Conservation (phyloP, 306 rosid species). For the Betula pendula region DNA sequence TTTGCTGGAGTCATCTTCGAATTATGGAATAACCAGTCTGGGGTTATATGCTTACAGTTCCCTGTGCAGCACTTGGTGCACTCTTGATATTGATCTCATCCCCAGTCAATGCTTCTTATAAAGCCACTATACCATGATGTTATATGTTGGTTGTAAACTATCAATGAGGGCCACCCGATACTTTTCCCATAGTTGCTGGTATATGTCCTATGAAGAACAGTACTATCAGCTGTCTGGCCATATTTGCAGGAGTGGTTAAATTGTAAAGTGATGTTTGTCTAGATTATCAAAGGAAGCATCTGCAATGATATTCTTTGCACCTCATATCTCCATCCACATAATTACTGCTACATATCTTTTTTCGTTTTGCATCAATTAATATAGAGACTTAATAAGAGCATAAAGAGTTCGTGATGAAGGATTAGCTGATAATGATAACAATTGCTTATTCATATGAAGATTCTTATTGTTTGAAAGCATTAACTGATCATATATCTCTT, state of each 20-base stretch:
- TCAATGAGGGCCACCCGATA: not conserved
- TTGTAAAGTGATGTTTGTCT: not conserved
- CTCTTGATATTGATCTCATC: not conserved
- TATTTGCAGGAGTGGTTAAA: not conserved
- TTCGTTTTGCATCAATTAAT: not conserved
- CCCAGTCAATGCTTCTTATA: not conserved
- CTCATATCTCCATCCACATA: no score
- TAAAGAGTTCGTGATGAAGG: not conserved
- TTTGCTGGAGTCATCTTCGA: not conserved
- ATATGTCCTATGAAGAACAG: not conserved
- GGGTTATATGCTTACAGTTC: not conserved
- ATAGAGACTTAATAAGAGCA: not conserved
- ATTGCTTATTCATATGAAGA: not conserved
- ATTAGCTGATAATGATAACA: not conserved
- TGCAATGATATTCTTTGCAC: no score
- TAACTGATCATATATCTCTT: not conserved
- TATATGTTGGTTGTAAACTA: not conserved
- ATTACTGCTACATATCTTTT: no score
- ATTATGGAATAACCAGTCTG: not conserved
- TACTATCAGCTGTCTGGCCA: not conserved
- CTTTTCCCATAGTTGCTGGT: not conserved
- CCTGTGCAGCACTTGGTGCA: not conserved
- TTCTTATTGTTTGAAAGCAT: not conserved
- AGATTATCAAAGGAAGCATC: not conserved
- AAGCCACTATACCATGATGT: not conserved